Conservation (phyloP, 2,329 filamentous ascomycete genomes). For the Arthrinium phaeospermum region DNA sequence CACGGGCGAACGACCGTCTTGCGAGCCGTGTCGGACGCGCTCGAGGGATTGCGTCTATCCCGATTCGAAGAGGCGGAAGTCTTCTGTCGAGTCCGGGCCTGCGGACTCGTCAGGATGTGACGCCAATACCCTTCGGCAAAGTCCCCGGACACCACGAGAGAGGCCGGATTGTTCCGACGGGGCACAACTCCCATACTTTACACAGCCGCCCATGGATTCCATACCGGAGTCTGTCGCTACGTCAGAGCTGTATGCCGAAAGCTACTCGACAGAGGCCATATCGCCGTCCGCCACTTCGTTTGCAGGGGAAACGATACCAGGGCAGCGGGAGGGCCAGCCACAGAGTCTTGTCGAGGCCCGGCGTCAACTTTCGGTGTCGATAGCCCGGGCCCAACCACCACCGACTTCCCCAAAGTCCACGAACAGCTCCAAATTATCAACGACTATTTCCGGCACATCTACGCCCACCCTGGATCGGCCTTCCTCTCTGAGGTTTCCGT, state of each 20-base stretch:
- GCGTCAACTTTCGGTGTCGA: neutral
- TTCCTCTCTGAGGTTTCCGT: neutral
- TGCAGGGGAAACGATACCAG: neutral
- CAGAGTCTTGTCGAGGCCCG: neutral
- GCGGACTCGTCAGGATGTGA: fast-evolving
- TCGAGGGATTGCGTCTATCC: neutral
- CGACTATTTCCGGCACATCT: neutral
- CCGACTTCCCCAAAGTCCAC: neutral
- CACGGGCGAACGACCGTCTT: neutral
- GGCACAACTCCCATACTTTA: no score
- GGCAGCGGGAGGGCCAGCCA: neutral
- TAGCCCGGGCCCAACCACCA: neutral
- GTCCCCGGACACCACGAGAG: neutral
- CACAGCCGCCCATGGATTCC: neutral
- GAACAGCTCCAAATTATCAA: neutral
- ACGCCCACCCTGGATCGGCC: neutral
- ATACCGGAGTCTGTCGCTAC: neutral
- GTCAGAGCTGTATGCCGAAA: neutral
- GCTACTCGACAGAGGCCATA: neutral
- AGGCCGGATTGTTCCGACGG: neutral
- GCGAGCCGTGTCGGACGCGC: neutral
- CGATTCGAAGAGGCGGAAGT: neutral
- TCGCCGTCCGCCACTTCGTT: neutral
- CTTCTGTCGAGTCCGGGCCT: neutral
- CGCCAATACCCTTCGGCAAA: neutral